phyloP scores from a whole-genome alignment of 495 filamentous ascomycete species.

The Apiosordaria backusii region DNA sequence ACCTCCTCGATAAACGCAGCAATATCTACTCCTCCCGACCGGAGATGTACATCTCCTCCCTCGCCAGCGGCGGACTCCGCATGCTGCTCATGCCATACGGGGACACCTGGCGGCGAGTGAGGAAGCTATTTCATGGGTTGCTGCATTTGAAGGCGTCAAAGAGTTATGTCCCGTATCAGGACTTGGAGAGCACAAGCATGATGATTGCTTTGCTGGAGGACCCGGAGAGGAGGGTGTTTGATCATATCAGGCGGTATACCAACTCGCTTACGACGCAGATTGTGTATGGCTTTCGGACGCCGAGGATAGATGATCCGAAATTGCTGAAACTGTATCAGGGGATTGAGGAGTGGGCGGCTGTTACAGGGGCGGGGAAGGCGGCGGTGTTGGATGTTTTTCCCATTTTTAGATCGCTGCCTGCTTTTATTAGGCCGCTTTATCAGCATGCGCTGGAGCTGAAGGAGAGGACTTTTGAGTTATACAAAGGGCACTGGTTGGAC shows the following conservation, averaged over 20 bases:
- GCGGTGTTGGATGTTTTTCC: constrained; percentile 14
- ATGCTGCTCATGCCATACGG: constrained; percentile 1
- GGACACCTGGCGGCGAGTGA: neutral
- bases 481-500: neutral
- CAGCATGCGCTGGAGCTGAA: neutral
- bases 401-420: constrained; percentile 30
- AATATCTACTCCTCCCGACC: constrained; percentile 27
- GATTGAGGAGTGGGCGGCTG: neutral
- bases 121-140: neutral
- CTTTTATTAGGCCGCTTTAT: neutral
- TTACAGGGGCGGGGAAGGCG: constrained; percentile 5
- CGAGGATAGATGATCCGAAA: constrained; percentile 12
- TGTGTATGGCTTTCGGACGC: constrained; percentile 41
- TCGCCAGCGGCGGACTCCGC: neutral
- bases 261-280: constrained; percentile 42
- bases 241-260: constrained; percentile 37
- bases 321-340: neutral
- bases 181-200: constrained; percentile 17
- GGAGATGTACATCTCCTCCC: constrained; percentile 21
- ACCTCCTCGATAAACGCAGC: constrained; percentile 29
- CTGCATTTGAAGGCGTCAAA: neutral
- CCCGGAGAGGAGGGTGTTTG: constrained; percentile 15
- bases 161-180: neutral
- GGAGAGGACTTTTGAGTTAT: neutral
- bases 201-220: constrained; percentile 27